Evolutionary conservation across 2,329 filamentous ascomycete species (phyloP).

Genomic region (Xylaria hypoxylon): DNA sequence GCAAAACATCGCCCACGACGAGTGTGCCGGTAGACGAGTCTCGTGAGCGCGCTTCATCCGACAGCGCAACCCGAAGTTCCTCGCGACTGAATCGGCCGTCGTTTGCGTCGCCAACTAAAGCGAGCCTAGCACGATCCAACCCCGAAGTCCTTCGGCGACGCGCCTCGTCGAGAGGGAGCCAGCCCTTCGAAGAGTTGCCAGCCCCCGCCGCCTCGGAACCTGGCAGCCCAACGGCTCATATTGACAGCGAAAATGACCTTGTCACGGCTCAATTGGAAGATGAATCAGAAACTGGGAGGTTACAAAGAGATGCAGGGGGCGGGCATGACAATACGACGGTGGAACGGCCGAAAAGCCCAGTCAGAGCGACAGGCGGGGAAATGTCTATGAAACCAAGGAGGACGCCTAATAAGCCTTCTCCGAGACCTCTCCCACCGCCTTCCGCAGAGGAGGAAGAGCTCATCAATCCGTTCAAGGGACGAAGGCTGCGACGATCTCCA

Average conservation of each 20-base stretch:
- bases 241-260: conserved; percentile 47
- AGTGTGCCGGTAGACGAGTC: conserved; percentile 54
- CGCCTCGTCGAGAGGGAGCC: conserved; percentile 50
- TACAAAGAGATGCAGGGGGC: conserved; percentile 4
- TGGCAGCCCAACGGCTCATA: conserved; percentile 38
- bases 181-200: conserved; percentile 31
- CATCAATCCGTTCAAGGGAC: conserved; percentile 56
- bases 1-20: conserved; percentile 69
- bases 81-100: conserved; percentile 60
- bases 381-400: conserved; percentile 55
- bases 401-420: conserved; percentile 57
- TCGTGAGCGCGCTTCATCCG: conserved; percentile 29
- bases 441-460: conserved; percentile 58
- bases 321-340: conserved; percentile 20
- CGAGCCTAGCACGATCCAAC: conserved; percentile 71
- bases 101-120: conserved; percentile 74
- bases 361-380: conserved; percentile 48
- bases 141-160: conserved; percentile 66
- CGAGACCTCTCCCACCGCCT: conserved; percentile 61
- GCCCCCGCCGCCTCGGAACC: conserved; percentile 42
- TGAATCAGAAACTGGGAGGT: conserved; percentile 41
- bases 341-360: conserved; percentile 37
- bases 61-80: conserved; percentile 38
- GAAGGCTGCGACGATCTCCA: conserved; percentile 53
- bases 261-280: conserved; percentile 50